Evolutionary conservation across 495 filamentous ascomycete species (phyloP).

Genomic region (Xylaria palmicola): DNA sequence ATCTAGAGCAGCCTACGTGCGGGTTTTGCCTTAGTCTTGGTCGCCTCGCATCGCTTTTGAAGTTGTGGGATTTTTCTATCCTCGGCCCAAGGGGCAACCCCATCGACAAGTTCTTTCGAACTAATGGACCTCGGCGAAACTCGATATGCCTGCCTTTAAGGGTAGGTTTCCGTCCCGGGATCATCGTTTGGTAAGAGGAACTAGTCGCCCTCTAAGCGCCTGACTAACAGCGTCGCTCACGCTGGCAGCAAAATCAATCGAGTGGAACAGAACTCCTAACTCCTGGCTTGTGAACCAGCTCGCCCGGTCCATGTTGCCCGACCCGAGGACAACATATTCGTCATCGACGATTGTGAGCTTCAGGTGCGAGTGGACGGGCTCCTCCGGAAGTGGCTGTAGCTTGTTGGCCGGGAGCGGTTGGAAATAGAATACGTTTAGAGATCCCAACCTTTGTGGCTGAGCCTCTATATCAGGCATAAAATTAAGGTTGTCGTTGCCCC

Average conservation of each 20-base stretch:
- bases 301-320: conserved; percentile 73
- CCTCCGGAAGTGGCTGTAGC: conserved; percentile 24
- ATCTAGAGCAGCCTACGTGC: neutral
- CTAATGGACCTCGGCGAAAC: neutral
- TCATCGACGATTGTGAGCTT: conserved; percentile 66
- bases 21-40: neutral
- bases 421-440: conserved; percentile 53
- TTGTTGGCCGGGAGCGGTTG: conserved; percentile 18
- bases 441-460: conserved; percentile 30
- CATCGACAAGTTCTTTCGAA: neutral
- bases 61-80: neutral
- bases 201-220: conserved; percentile 45
- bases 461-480: conserved; percentile 29
- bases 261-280: conserved; percentile 65
- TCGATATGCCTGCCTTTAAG: too few species aligned
- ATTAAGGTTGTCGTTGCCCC: neutral
- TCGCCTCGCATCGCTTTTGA: neutral
- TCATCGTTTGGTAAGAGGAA: conserved; percentile 24
- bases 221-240: conserved; percentile 42
- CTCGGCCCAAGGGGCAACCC: too few species aligned
- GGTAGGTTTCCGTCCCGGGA: neutral
- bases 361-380: conserved; percentile 68
- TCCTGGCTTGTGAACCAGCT: conserved; percentile 79
- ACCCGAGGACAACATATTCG: conserved; percentile 61
- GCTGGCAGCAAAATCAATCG: conserved; percentile 38